phyloP scores from a whole-genome alignment of 1,284 basidiomycete genomes.

The Filobasidium uniguttulatum region DNA sequence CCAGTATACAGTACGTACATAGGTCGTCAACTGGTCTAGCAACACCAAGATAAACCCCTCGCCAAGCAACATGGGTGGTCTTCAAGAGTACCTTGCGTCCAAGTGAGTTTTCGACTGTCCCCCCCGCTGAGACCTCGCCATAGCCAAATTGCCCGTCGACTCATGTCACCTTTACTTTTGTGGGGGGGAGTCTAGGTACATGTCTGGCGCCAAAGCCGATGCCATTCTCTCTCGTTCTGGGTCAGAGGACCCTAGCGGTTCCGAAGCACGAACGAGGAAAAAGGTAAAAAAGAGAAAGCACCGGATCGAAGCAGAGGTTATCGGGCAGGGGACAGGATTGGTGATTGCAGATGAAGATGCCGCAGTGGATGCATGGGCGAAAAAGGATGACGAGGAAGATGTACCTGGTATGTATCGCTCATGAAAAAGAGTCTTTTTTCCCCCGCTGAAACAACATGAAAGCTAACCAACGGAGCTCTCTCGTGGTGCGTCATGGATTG shows the following conservation, averaged over 20 bases:
- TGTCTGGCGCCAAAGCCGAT: conserved; percentile 93
- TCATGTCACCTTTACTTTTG: background rate
- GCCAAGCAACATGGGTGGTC: conserved; percentile 34
- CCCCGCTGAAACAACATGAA: background rate
- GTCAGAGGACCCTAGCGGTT: conserved; percentile 31
- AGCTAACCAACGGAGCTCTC: background rate
- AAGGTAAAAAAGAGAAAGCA: conserved; percentile 53
- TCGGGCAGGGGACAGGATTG: conserved; percentile 24
- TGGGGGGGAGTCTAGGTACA: conserved; percentile 46
- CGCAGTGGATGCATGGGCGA: conserved; percentile 32
- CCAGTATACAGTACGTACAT: no score
- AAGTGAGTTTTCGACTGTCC: conserved; percentile 25
- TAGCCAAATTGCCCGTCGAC: no score
- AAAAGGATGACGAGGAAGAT: conserved; percentile 26
- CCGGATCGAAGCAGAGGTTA: conserved; percentile 12
- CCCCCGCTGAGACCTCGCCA: background rate
- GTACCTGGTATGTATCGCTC: conserved; percentile 38
- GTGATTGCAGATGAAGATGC: conserved; percentile 44
- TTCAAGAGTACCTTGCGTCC: conserved; percentile 42
- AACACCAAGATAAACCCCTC: no score
- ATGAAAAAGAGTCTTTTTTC: no score
- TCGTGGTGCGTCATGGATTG: background rate
- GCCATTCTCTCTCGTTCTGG: conserved; percentile 74
- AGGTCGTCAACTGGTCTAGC: no score
- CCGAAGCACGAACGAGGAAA: conserved; percentile 50